Percentiles rank a stretch among this genome's conserved stretches.
Conservation (phyloP, 768 basidiomycete species). For the Tremella fuciformis region DNA sequence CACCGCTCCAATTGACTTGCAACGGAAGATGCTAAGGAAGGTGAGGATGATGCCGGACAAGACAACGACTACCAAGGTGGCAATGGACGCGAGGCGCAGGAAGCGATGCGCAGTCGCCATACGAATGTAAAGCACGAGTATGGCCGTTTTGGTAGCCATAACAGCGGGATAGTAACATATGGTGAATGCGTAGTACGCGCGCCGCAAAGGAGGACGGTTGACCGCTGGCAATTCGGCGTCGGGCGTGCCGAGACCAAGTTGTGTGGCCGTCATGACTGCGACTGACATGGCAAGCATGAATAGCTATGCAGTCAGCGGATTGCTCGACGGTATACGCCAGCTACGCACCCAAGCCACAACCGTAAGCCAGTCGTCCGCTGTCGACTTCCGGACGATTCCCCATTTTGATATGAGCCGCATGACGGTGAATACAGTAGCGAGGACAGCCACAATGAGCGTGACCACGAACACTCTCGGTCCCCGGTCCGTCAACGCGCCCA, state of each 20-base stretch:
- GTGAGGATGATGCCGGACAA: slow-evolving; percentile 46
- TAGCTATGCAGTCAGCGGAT: slow-evolving; percentile 13
- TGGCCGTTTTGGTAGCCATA: slow-evolving; percentile 48
- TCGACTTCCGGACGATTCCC: slow-evolving; percentile 21
- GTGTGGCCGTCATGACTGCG: slow-evolving; percentile 31
- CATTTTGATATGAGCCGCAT: slow-evolving; percentile 43
- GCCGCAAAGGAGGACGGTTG: slow-evolving; percentile 10
- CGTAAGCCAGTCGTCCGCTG: slow-evolving; percentile 38
- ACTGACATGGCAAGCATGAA: slow-evolving; percentile 28
- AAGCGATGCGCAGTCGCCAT: slow-evolving; percentile 40
- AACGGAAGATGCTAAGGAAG: slow-evolving; percentile 48
- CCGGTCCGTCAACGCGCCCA: slow-evolving; percentile 21
- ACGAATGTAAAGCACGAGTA: slow-evolving; percentile 45
- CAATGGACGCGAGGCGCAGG: slow-evolving; percentile 39
- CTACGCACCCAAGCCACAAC: slow-evolving; percentile 45
- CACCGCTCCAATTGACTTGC: slow-evolving; percentile 40
- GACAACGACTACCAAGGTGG: slow-evolving; percentile 36
- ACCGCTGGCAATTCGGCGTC: slow-evolving; percentile 12
- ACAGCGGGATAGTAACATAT: slow-evolving; percentile 46
- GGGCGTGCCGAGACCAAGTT: slow-evolving; percentile 33
- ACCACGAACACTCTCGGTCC: slow-evolving; percentile 41
- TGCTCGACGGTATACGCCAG: neutral
- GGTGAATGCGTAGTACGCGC: slow-evolving; percentile 40
- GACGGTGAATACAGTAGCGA: slow-evolving; percentile 39
- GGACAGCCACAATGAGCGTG: slow-evolving; percentile 32